Conservation (phyloP, 1,284 basidiomycete genomes). For the Cryptococcus amylolentus region DNA sequence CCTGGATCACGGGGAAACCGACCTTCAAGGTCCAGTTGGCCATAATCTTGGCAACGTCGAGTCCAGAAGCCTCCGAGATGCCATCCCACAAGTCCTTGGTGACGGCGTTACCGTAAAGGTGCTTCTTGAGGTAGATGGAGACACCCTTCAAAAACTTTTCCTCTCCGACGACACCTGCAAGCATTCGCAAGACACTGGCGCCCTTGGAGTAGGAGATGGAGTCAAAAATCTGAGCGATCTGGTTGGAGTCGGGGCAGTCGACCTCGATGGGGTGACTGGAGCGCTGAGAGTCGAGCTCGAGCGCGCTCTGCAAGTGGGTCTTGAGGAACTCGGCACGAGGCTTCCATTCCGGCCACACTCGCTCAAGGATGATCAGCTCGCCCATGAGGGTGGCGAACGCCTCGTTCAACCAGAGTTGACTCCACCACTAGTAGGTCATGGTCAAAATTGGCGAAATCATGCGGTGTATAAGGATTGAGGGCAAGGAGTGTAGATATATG, state of each 20-base stretch:
- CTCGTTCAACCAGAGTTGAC: slow-evolving; percentile 67
- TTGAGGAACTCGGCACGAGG: slow-evolving; percentile 56
- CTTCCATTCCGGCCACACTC: slow-evolving; percentile 57
- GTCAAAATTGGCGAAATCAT: too few relatives aligned
- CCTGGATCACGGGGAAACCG: slow-evolving; percentile 83
- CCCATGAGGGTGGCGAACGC: slow-evolving; percentile 85
- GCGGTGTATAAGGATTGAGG: too few relatives aligned
- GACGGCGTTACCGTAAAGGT: slow-evolving; percentile 76
- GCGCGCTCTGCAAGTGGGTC: slow-evolving; percentile 58
- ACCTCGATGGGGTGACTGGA: slow-evolving; percentile 96
- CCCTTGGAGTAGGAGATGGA: slow-evolving; percentile 81
- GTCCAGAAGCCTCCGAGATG: slow-evolving; percentile 71
- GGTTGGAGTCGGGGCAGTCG: slow-evolving; percentile 78
- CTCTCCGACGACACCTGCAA: slow-evolving; percentile 83
- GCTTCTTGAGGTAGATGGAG: slow-evolving; percentile 86
- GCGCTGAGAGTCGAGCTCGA: slow-evolving; percentile 79
- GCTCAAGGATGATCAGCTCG: slow-evolving; percentile 83
- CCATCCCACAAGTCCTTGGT: slow-evolving; percentile 89
- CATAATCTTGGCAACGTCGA: slow-evolving; percentile 80
- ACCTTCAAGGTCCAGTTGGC: slow-evolving; percentile 88
- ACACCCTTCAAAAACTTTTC: slow-evolving; percentile 83
- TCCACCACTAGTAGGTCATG: slow-evolving; percentile 64
- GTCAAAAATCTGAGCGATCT: slow-evolving; percentile 88
- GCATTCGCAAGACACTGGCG: slow-evolving; percentile 84
- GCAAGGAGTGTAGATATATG: too few relatives aligned